A percentile compares a stretch with the other conserved stretches of the same genome.
These are phyloP conservation scores for Amphicarpaea edgeworthii DNA, from an alignment of 306 rosid species.

Conservation along the genomic window DNA sequence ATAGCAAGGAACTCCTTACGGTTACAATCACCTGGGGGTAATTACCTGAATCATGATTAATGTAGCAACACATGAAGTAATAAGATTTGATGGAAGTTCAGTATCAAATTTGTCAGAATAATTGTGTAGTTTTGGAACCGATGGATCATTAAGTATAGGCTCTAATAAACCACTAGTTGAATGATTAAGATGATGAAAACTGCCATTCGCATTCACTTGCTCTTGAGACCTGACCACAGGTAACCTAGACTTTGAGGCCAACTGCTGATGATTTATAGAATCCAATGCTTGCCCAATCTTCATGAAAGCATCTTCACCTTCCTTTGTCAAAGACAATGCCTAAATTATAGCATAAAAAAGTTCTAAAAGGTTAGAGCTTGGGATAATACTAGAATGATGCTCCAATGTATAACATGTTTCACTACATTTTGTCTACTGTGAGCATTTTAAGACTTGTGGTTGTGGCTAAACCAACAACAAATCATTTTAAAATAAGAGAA, in stretches of 20 bases:
- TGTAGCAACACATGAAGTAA: slow-evolving; percentile 84
- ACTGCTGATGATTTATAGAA: slow-evolving; percentile 63
- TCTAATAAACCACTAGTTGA: slow-evolving; percentile 52
- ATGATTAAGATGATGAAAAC: slow-evolving; percentile 51
- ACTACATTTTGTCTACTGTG: slow-evolving; percentile 28
- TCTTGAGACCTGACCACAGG: slow-evolving; percentile 61
- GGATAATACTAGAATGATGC: slow-evolving; percentile 19
- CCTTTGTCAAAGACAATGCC: slow-evolving; percentile 76
- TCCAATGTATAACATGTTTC: slow-evolving; percentile 25
- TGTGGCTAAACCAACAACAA: slow-evolving; percentile 35
- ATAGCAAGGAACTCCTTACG: neutral
- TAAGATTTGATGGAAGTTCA: slow-evolving; percentile 79
- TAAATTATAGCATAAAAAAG: slow-evolving; percentile 48
- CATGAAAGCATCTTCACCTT: slow-evolving; percentile 79
- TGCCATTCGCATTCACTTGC: slow-evolving; percentile 56
- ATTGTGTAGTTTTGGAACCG: slow-evolving; percentile 48
- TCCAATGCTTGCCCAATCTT: slow-evolving; percentile 76
- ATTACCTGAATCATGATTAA: slow-evolving; percentile 92
- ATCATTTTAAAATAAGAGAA: neutral
- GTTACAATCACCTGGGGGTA: neutral
- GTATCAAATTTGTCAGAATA: slow-evolving; percentile 63
- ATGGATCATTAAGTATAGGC: slow-evolving; percentile 52
- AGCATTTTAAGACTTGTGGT: slow-evolving; percentile 1
- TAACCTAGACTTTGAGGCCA: slow-evolving; percentile 54
- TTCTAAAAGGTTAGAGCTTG: slow-evolving; percentile 18